phyloP scores from a whole-genome alignment of 306 rosid genomes.

The Cucumis melo region DNA sequence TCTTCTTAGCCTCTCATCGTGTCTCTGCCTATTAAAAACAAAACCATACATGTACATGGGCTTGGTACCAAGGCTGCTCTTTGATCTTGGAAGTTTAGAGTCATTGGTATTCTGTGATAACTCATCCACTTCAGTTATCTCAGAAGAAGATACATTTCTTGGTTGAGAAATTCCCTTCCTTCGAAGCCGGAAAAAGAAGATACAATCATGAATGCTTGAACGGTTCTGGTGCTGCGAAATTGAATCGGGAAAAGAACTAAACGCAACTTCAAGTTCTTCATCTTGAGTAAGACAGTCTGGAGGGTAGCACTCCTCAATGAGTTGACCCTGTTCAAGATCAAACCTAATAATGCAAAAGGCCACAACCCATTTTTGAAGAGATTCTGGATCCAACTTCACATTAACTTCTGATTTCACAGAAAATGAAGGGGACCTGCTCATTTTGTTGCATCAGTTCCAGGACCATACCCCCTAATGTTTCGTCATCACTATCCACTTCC shows the following conservation, averaged over 20 bases:
- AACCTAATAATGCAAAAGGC: conserved; percentile 75
- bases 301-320: conserved; percentile 92
- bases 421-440: conserved; percentile 79
- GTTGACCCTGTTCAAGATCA: conserved; percentile 90
- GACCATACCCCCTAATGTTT: conserved; percentile 13
- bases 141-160: conserved; percentile 20
- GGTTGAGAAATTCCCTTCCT: conserved; percentile 29
- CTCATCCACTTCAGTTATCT: conserved; percentile 27
- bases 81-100: conserved; percentile 19
- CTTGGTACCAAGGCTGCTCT: conserved; percentile 13
- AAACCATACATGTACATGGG: conserved; percentile 72
- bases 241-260: conserved; percentile 74
- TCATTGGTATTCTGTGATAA: conserved; percentile 18
- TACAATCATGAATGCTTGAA: conserved; percentile 73
- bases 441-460: conserved; percentile 30
- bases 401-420: conserved; percentile 53
- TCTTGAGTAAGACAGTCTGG: conserved; percentile 50
- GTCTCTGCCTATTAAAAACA: conserved; percentile 90
- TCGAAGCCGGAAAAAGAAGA: conserved; percentile 69
- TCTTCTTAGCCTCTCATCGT: conserved; percentile 81
- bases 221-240: conserved; percentile 84
- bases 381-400: conserved; percentile 56
- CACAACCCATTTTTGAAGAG: conserved; percentile 54
- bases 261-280: conserved; percentile 81
- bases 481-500: conserved; percentile 19